phyloP scores from a whole-genome alignment of 2,329 filamentous ascomycete species.

The Aspergillus piperis region DNA sequence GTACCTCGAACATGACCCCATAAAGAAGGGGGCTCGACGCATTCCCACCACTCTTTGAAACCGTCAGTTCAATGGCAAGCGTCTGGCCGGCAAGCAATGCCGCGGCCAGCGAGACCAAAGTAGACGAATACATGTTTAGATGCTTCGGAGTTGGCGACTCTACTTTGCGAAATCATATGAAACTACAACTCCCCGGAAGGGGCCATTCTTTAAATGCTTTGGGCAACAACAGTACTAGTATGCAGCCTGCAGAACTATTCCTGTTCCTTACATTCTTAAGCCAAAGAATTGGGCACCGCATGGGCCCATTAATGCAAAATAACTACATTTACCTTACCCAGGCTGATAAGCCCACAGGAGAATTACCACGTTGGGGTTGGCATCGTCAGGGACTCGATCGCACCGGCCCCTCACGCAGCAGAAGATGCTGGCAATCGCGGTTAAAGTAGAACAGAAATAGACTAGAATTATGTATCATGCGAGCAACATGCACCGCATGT shows the following conservation, averaged over 20 bases:
- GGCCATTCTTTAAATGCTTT: too few species aligned
- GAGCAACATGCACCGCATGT: too few species aligned
- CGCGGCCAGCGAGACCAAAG: neutral
- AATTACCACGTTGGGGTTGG: neutral
- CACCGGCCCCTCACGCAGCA: neutral
- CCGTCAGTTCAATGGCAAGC: neutral
- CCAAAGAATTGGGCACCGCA: neutral
- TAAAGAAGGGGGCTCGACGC: conserved; percentile 37
- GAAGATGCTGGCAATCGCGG: neutral
- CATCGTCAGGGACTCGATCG: neutral
- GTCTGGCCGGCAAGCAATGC: neutral
- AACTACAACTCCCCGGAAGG: too few species aligned
- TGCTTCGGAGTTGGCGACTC: too few species aligned
- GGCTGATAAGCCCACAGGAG: neutral
- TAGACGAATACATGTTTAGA: neutral
- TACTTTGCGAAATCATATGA: too few species aligned
- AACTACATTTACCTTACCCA: neutral
- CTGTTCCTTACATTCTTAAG: neutral
- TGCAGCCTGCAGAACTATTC: neutral
- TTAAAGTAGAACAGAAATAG: neutral
- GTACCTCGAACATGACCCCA: conserved; percentile 41
- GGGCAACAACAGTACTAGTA: too few species aligned
- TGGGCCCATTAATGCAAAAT: neutral
- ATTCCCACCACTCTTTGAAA: conserved; percentile 26
- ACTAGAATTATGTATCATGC: too few species aligned